Evolutionary conservation across 345 rosid genomes (phyloP).

Genomic region (Salix caprea): DNA sequence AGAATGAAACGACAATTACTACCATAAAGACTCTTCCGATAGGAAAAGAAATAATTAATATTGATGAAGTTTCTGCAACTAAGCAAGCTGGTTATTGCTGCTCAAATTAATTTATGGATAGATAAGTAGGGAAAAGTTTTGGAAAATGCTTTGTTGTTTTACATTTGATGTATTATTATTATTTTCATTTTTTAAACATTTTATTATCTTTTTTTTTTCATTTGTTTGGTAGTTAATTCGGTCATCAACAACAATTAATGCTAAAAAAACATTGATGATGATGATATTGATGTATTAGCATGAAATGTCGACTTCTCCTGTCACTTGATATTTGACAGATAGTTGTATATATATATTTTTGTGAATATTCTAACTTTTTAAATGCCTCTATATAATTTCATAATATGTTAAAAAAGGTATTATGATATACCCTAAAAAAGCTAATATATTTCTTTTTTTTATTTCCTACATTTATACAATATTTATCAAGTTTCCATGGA

Average conservation of each 20-base stretch:
- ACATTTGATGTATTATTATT: background rate
- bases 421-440: too few relatives aligned
- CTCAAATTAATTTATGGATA: constrained; percentile 2
- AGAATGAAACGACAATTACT: constrained; percentile 24
- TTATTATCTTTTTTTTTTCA: too few relatives aligned
- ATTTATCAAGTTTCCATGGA: too few relatives aligned
- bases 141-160: background rate
- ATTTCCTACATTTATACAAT: too few relatives aligned
- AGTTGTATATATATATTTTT: too few relatives aligned
- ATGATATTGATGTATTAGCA: background rate
- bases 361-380: background rate
- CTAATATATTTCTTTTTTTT: too few relatives aligned
- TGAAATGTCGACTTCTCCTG: too few relatives aligned
- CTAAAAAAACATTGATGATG: background rate
- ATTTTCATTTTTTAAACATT: background rate
- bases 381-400: background rate
- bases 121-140: background rate
- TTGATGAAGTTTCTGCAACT: constrained; percentile 69
- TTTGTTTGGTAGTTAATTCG: background rate
- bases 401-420: too few relatives aligned
- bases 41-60: constrained; percentile 49
- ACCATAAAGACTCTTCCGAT: constrained; percentile 22
- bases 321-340: background rate
- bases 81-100: constrained; percentile 56
- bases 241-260: background rate